A percentile compares a stretch with the other conserved stretches of the same genome.
These are phyloP conservation scores for Tillandsia leiboldiana DNA, from an alignment of 176 grass and related monocot genomes.

Conservation along the genomic window DNA sequence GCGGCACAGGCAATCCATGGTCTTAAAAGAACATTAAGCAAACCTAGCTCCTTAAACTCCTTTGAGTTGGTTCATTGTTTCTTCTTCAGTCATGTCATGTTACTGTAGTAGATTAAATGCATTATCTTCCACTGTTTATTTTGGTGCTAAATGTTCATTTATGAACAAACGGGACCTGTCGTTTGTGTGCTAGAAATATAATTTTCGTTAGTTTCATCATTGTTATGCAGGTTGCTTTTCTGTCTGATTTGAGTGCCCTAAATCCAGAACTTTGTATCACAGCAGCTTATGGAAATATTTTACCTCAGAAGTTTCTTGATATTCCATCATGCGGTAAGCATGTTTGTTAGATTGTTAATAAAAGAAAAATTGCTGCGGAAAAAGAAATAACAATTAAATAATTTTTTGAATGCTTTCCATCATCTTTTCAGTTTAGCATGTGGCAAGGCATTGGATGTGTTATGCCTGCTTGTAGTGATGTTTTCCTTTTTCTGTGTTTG, in stretches of 20 bases:
- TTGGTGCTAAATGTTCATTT: too few relatives aligned
- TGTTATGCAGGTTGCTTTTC: conserved; percentile 51
- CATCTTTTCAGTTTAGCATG: too few relatives aligned
- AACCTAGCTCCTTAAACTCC: too few relatives aligned
- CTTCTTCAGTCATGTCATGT: too few relatives aligned
- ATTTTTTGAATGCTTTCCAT: neutral
- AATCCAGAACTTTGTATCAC: conserved; percentile 81
- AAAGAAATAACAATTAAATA: neutral
- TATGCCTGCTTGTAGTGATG: neutral
- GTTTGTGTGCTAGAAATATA: neutral
- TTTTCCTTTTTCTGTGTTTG: too few relatives aligned
- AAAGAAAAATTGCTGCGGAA: neutral
- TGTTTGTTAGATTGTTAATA: neutral
- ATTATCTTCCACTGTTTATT: too few relatives aligned
- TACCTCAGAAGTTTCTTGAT: conserved; percentile 87
- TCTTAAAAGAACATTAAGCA: too few relatives aligned
- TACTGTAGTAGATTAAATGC: too few relatives aligned
- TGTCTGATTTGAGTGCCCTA: conserved; percentile 50
- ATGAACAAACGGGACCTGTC: too few relatives aligned
- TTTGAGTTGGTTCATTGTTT: too few relatives aligned
- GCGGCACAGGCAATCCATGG: too few relatives aligned
- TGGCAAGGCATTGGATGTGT: neutral
- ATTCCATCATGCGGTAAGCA: conserved; percentile 55
- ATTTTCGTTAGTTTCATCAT: neutral
- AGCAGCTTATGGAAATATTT: conserved; percentile 86